Conservation (phyloP, 768 basidiomycete genomes). For the Nidularia sp. region DNA sequence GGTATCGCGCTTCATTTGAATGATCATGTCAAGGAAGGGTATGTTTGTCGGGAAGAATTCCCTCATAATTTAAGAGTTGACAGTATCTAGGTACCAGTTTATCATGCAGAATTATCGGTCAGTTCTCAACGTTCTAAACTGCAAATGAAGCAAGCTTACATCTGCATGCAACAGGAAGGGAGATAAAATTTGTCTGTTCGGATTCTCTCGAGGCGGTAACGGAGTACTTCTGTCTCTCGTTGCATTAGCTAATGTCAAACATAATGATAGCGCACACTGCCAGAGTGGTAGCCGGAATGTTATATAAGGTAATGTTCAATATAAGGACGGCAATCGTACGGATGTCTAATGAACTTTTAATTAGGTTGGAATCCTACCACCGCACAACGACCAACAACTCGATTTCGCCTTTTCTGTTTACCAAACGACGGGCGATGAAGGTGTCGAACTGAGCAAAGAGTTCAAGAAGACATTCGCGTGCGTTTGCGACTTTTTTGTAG, state of each 20-base stretch:
- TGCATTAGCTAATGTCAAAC: neutral
- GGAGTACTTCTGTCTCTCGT: neutral
- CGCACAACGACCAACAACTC: conserved; percentile 24
- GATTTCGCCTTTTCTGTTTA: conserved; percentile 31
- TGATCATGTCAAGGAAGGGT: conserved; percentile 26
- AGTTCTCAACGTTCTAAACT: neutral
- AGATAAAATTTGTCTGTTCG: conserved; percentile 24
- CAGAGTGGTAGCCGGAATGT: conserved; percentile 25
- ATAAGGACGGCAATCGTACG: neutral
- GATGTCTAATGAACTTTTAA: neutral
- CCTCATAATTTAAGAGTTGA: neutral
- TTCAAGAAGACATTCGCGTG: conserved; percentile 20
- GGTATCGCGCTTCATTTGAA: conserved; percentile 18
- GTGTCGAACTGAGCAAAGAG: conserved; percentile 22
- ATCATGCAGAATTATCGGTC: conserved; percentile 18
- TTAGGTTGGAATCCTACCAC: conserved; percentile 24
- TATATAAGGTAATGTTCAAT: conserved; percentile 18
- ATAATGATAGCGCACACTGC: conserved; percentile 15
- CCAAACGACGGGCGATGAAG: conserved; percentile 17
- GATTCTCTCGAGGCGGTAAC: conserved; percentile 21
- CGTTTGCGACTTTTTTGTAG: no score
- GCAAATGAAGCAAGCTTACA: neutral
- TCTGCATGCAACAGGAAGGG: conserved; percentile 10
- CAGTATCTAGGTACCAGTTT: conserved; percentile 12
- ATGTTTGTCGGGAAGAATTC: neutral